Percentiles rank a stretch among this genome's conserved stretches.
Evolutionary conservation across 768 basidiomycete species (phyloP).

Genomic region (Tricholoma terreum): DNA sequence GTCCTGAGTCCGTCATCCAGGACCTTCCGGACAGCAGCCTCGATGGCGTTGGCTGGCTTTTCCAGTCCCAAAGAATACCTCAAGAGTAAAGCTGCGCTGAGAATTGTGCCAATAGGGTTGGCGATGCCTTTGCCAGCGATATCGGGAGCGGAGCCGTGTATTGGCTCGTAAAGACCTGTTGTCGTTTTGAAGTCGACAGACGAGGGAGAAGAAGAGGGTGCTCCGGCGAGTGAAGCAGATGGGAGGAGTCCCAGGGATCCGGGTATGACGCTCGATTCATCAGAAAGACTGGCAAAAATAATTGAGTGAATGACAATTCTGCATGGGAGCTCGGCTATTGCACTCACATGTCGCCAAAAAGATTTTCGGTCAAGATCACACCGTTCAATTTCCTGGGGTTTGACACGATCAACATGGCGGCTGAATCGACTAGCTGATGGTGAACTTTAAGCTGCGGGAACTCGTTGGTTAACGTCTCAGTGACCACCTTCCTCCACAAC

Average conservation of each 20-base stretch:
- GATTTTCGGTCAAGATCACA: conserved; percentile 90
- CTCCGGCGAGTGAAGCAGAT: conserved; percentile 93
- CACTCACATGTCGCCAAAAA: conserved; percentile 96
- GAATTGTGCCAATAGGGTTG: conserved; percentile 93
- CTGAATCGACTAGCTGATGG: conserved; percentile 93
- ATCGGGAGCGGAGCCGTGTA: conserved; percentile 93
- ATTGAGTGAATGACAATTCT: conserved; percentile 4
- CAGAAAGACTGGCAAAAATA: conserved; percentile 68
- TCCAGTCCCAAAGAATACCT: conserved; percentile 93
- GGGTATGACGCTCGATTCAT: conserved; percentile 95
- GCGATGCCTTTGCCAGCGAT: conserved; percentile 94
- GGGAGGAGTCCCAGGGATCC: conserved; percentile 95
- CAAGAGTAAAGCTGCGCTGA: conserved; percentile 89
- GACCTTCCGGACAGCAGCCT: conserved; percentile 86
- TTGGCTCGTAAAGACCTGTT: conserved; percentile 93
- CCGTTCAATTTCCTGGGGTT: conserved; percentile 93
- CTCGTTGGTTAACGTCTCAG: conserved; percentile 77
- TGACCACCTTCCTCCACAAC: conserved; percentile 92
- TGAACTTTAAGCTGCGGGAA: conserved; percentile 86
- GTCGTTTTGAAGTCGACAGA: conserved; percentile 73
- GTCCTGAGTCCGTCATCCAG: conserved; percentile 83
- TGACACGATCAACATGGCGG: conserved; percentile 92
- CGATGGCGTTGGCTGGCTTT: conserved; percentile 79
- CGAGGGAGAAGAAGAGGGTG: conserved; percentile 50
- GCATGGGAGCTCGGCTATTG: neutral